Evolutionary conservation across 2,329 filamentous ascomycete genomes (phyloP), one percentile per base, ranked within the genome.

Genomic region (Nothopassalora personata): DNA sequence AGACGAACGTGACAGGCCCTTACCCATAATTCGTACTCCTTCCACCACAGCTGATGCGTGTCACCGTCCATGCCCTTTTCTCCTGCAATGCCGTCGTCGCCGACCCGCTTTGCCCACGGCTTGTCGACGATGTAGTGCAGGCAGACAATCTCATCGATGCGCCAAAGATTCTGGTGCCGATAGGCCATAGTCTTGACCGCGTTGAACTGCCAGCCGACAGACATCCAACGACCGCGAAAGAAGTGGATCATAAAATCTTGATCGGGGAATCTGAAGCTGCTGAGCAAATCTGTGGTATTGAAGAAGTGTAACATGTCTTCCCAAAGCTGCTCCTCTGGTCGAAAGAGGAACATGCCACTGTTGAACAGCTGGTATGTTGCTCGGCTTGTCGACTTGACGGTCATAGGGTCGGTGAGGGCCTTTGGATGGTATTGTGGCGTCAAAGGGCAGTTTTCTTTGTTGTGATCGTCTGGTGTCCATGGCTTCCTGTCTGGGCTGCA

Each of bases 41-140:
- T 67, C 79, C 79, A 82, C 80, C 80, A 82, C 79, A 78, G 80
- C 31, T 61, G 62, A 68, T 82, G 79, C 28, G 79, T 80, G 46
- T 72, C 74, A 0, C 79, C 77, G 63, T 83, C 81, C 43, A 75
- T 70, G 0, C 78, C 79, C 30, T 76, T 70, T 62, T 80, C 79
- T 0, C 79, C 79, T 1, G 76, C 79, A 18, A 71, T 63, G 1
- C 76, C 76, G 55, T 78, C 74, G 11, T 65, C 62, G 23, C 68
- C 68, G 4, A 79, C 69, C 19, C 75, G 72, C 54, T 72, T 73
- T 23, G 76, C 73, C 80, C 80, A 82, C 18, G 80, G 80, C 68
- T 82, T 82, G 63, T 82, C 79, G 6, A 81, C 79, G 53, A 82
- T 80, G 54, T 81, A 82, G 63, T 82, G 80, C 34, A 81, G 59